phyloP scores from a whole-genome alignment of 2,329 filamentous ascomycete species.

The Fusarium liriodendri region DNA sequence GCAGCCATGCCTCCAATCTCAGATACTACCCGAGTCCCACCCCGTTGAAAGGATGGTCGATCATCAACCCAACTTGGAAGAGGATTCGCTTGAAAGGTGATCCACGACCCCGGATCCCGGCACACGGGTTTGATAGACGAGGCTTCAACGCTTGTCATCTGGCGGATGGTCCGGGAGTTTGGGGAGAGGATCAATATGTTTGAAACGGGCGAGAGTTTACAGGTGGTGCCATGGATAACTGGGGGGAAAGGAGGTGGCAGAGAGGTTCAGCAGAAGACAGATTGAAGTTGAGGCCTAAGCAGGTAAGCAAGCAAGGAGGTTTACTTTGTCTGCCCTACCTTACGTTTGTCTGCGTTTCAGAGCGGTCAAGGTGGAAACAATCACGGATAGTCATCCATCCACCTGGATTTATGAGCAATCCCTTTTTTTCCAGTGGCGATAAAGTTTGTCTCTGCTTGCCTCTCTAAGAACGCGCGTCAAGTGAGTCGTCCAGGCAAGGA shows the following conservation, averaged over 20 bases:
- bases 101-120: background rate
- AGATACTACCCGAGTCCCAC: background rate
- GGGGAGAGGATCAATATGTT: slow-evolving; percentile 5
- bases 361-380: slow-evolving; percentile 16
- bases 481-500: background rate
- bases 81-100: background rate
- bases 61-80: slow-evolving; percentile 3
- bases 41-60: background rate
- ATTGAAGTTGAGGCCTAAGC: slow-evolving; percentile 9
- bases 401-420: background rate
- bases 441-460: slow-evolving; percentile 1
- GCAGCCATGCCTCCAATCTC: slow-evolving; percentile 1
- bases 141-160: background rate
- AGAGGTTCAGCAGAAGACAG: slow-evolving; percentile 5
- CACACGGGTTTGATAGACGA: slow-evolving; percentile 3
- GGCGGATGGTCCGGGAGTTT: background rate
- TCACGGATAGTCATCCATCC: background rate
- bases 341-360: slow-evolving; percentile 25
- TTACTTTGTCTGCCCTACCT: slow-evolving; percentile 7
- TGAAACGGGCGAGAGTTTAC: slow-evolving; percentile 4
- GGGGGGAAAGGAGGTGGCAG: slow-evolving; percentile 21
- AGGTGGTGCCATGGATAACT: background rate
- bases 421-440: slow-evolving; percentile 14
- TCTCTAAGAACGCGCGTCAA: slow-evolving; percentile 28
- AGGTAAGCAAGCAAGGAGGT: slow-evolving; percentile 11